Evolutionary conservation across 805 yeast species (phyloP), one percentile per base, ranked within the genome.

Genomic region (Kurtzmaniella cleridarum): DNA sequence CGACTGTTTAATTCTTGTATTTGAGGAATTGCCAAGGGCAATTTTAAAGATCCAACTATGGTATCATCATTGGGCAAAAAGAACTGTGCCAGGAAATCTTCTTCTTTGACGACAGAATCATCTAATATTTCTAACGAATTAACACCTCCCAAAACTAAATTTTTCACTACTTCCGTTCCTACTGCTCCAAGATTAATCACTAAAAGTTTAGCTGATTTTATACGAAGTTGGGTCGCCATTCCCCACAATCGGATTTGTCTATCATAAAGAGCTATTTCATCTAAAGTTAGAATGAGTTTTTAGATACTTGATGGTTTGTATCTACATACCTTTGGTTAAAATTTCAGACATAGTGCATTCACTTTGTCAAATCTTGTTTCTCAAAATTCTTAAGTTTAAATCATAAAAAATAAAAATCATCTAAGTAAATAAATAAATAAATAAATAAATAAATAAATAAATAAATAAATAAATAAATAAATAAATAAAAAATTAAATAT

Each of bases 161-260:
- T 90, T 60, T 93, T 91, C 28, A 81, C 77, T 9, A 85, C 71
- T 57, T 91, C 98, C 12, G 81, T 78, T 5, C 95, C 95, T 7
- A 86, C 71, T 1, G 87, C 86, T 9, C 90, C 84, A 12, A 88
- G 50, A 44, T 84, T 83, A 34, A 91, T 69, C 32, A 93, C 51
- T 33, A 90, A 63, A 3, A 91, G 71, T 33, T 74, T 75, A 6
- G 96, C 81, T 14, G 80, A 75, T 28, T 93, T 73, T 67, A 91
- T 76, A 32, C 79, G 59, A 30, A 78, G 71, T 58, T 91, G 98
- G 3, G 97, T 95, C 26, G 85, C 95, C 55, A 93, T 69, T 2
- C 98, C 98, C 98, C 98, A 91, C 15, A 91, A 71, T 45, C 98
- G 66, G 46, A 91, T 90, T 61, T 91, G 98, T 42, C 98, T 76